Percentiles rank a stretch among this genome's conserved stretches.
Conservation (phyloP, 441 rosid genomes). For the Adansonia gregorii region DNA sequence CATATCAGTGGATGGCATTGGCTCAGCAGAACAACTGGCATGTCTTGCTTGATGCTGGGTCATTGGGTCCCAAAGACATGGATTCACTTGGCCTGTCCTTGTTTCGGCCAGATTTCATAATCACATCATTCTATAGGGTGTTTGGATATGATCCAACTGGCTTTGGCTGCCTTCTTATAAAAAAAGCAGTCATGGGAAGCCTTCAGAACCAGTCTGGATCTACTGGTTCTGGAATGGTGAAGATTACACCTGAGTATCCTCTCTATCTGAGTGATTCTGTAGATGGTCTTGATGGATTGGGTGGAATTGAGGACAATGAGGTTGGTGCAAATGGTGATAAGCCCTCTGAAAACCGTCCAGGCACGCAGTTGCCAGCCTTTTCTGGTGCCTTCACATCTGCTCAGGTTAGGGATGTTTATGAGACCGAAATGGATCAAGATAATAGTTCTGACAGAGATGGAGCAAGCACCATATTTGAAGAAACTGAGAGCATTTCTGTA, state of each 20-base stretch:
- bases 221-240: conserved; percentile 97
- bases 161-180: conserved; percentile 91
- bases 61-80: conserved; percentile 98
- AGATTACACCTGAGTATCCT: conserved; percentile 92
- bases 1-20: conserved; percentile 97
- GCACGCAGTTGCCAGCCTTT: conserved; percentile 84
- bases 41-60: conserved; percentile 94
- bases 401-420: conserved; percentile 91
- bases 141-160: conserved; percentile 95
- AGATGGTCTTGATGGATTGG: conserved; percentile 75
- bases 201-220: conserved; percentile 90
- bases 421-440: conserved; percentile 78
- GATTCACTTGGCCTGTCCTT: conserved; percentile 92
- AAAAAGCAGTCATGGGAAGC: conserved; percentile 88
- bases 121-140: conserved; percentile 90
- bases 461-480: conserved; percentile 87
- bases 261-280: conserved; percentile 84
- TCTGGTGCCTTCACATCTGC: conserved; percentile 89
- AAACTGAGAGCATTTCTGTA: conserved; percentile 81
- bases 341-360: conserved; percentile 56
- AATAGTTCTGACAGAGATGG: conserved; percentile 90
- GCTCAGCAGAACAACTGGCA: conserved; percentile 99
- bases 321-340: conserved; percentile 57
- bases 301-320: conserved; percentile 58
- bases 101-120: conserved; percentile 93